Evolutionary conservation across 1,284 basidiomycete species (phyloP).

Genomic region (Takashimella tepidaria): DNA sequence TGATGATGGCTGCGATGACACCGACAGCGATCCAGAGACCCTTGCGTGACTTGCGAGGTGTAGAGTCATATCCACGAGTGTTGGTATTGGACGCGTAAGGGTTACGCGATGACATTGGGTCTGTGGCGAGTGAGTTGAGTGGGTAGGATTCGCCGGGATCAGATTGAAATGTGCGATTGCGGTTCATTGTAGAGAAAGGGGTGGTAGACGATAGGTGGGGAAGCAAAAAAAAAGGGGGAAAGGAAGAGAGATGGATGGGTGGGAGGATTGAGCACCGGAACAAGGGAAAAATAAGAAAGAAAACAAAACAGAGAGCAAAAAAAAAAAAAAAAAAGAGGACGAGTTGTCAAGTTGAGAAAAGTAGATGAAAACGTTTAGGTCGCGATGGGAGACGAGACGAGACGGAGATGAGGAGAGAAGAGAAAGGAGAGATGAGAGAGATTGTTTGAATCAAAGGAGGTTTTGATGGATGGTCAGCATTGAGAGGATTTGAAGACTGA

Average conservation of each 20-base stretch:
- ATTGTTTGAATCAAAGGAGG: background rate
- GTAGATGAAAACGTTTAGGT: no score
- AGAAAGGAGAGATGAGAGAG: background rate
- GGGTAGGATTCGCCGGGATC: constrained; percentile 12
- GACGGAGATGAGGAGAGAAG: background rate
- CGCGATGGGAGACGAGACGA: background rate
- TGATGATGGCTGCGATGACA: constrained; percentile 53
- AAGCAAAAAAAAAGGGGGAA: background rate
- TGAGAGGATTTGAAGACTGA: background rate
- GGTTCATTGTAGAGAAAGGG: background rate
- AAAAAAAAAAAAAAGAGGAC: background rate
- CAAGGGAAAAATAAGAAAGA: background rate
- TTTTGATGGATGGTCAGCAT: background rate
- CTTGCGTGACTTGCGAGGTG: constrained; percentile 41
- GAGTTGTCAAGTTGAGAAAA: background rate
- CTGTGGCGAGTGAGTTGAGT: constrained; percentile 15
- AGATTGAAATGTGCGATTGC: background rate
- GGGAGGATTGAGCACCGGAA: background rate
- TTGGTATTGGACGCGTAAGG: constrained; percentile 34
- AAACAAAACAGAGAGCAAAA: background rate
- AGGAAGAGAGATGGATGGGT: background rate
- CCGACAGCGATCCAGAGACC: constrained; percentile 42
- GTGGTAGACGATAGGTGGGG: background rate
- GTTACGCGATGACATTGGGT: constrained; percentile 42
- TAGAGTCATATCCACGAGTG: constrained; percentile 14